phyloP scores from a whole-genome alignment of 352 stramenopile genomes.

The Phytophthora parvispora region DNA sequence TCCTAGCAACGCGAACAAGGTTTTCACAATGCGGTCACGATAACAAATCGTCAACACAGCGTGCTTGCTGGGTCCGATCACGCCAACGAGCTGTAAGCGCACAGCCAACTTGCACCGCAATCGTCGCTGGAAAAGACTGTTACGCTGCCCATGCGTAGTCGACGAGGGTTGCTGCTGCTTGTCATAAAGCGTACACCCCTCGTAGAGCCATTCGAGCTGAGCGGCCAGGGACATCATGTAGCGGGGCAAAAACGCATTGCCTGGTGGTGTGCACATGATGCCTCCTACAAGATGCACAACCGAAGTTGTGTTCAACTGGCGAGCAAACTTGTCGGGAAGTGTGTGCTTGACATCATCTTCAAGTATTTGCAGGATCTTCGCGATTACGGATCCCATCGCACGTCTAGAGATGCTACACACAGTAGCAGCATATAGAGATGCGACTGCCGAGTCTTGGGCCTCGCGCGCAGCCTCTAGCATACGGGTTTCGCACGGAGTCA shows the following conservation, averaged over 20 bases:
- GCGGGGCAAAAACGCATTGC: conserved; percentile 79
- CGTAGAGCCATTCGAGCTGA: conserved; percentile 81
- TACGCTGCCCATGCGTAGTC: conserved; percentile 11
- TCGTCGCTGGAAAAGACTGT: conserved; percentile 53
- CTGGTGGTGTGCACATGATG: conserved; percentile 79
- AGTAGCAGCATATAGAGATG: conserved; percentile 84
- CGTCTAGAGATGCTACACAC: conserved; percentile 85
- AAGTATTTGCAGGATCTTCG: conserved; percentile 83
- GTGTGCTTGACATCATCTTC: conserved; percentile 85
- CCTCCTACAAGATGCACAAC: conserved; percentile 77
- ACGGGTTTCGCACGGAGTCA: conserved; percentile 61
- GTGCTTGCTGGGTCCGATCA: conserved; percentile 82
- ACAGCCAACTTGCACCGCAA: conserved; percentile 82
- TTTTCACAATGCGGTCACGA: conserved; percentile 87
- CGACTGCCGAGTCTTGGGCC: conserved; percentile 71
- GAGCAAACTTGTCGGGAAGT: conserved; percentile 61
- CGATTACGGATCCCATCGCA: conserved; percentile 85
- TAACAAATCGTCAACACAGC: conserved; percentile 86
- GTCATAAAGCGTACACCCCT: conserved; percentile 68
- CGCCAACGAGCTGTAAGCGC: conserved; percentile 79
- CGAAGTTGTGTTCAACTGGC: conserved; percentile 76
- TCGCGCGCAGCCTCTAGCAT: conserved; percentile 69
- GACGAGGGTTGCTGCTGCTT: conserved; percentile 26
- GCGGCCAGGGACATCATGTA: conserved; percentile 90
- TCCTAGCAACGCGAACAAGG: conserved; percentile 79